A percentile compares a stretch with the other conserved stretches of the same genome.
phyloP scores from a whole-genome alignment of 768 basidiomycete genomes.

The Amanita pseudoporphyria region DNA sequence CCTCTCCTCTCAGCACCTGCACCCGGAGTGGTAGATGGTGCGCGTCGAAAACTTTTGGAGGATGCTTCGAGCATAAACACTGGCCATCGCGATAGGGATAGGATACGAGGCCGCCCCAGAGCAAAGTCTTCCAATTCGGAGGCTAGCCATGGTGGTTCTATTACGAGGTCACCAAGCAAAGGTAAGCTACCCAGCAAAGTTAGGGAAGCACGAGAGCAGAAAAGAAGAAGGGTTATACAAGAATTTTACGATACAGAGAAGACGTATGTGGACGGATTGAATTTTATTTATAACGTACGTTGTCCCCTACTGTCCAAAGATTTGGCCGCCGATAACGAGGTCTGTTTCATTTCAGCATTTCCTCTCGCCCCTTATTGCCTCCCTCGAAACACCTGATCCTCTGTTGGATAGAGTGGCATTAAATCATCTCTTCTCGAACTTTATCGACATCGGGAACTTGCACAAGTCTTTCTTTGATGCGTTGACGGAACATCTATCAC shows the following conservation, averaged over 20 bases:
- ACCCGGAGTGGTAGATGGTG: conserved; percentile 16
- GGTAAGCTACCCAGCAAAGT: conserved; percentile 22
- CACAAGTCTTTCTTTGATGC: conserved; percentile 67
- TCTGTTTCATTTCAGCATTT: conserved; percentile 48
- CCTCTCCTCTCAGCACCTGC: not conserved
- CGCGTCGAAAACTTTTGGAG: conserved; percentile 29
- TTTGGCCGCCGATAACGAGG: not conserved
- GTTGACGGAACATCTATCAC: conserved; percentile 33
- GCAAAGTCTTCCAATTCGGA: not conserved
- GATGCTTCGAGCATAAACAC: conserved; percentile 15
- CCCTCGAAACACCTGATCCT: conserved; percentile 59
- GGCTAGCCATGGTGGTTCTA: not conserved
- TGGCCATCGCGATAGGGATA: conserved; percentile 22
- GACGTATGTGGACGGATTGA: conserved; percentile 73
- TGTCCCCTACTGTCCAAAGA: not conserved
- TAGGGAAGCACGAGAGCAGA: conserved; percentile 31
- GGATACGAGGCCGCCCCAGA: not conserved
- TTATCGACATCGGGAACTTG: conserved; percentile 87
- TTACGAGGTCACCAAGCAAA: not conserved
- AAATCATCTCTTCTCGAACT: conserved; percentile 76
- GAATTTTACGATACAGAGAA: conserved; percentile 80
- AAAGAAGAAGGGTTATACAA: conserved; percentile 59
- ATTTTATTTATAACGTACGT: conserved; percentile 72
- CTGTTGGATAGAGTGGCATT: conserved; percentile 62
- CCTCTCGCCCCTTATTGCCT: conserved; percentile 66